Conservation (phyloP, 1,139 yeast species). For the Suhomyces chickasaworum region DNA sequence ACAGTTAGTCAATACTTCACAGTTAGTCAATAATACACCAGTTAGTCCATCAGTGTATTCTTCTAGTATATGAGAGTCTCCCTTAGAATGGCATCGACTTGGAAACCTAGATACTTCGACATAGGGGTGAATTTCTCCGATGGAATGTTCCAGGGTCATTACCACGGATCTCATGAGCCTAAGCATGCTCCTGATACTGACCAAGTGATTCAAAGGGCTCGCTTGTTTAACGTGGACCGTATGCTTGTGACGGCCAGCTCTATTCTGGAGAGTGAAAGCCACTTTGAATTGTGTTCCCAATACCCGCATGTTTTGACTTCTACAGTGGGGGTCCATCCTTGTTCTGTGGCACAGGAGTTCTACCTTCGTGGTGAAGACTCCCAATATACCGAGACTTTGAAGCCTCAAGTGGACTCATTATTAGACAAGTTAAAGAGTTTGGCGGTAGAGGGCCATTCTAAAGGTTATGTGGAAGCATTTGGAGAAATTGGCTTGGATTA, state of each 20-base stretch:
- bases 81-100: conserved; percentile 15
- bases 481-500: conserved; percentile 96
- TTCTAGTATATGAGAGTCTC: too few relatives aligned
- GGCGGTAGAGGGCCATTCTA: conserved; percentile 48
- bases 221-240: conserved; percentile 60
- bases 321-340: conserved; percentile 96
- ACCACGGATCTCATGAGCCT: conserved; percentile 58
- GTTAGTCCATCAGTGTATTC: too few relatives aligned
- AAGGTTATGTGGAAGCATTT: conserved; percentile 67
- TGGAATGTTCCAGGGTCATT: conserved; percentile 79
- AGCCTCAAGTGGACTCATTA: conserved; percentile 37
- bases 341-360: conserved; percentile 69
- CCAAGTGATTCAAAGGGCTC: conserved; percentile 68
- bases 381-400: conserved; percentile 27
- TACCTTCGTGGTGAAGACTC: conserved; percentile 23
- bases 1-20: background rate
- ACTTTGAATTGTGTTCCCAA: conserved; percentile 36
- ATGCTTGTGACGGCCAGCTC: conserved; percentile 86
- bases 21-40: background rate
- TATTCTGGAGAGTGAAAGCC: conserved; percentile 59
- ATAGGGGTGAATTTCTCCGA: conserved; percentile 87
- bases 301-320: conserved; percentile 48
- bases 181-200: conserved; percentile 70
- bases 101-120: conserved; percentile 51
- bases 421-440: conserved; percentile 50